Conservation (phyloP, 257 asterid genomes). For the Asclepias syriaca region DNA sequence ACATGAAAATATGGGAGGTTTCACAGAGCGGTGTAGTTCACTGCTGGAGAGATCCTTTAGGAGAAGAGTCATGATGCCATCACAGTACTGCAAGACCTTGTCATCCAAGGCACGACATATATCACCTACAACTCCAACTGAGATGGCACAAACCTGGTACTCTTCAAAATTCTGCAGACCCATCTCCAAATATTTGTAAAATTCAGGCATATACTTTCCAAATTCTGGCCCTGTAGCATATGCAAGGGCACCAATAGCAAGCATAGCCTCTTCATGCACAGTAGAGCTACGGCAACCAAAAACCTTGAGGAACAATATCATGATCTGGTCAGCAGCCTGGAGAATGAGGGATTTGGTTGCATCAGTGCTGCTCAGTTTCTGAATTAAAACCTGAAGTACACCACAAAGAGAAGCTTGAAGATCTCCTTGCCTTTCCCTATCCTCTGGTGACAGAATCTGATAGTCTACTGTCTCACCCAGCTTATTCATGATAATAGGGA, state of each 20-base stretch:
- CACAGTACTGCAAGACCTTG: conserved; percentile 71
- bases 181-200: conserved; percentile 70
- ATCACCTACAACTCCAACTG: conserved; percentile 93
- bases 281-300: conserved; percentile 78
- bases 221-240: conserved; percentile 62
- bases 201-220: conserved; percentile 68
- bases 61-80: conserved; percentile 67
- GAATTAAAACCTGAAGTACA: conserved; percentile 76
- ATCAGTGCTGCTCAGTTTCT: conserved; percentile 57
- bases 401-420: conserved; percentile 88
- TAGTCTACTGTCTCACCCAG: conserved; percentile 52
- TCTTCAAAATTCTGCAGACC: conserved; percentile 86
- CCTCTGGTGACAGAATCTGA: conserved; percentile 60
- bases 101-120: conserved; percentile 75
- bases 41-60: conserved; percentile 66
- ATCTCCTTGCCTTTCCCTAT: conserved; percentile 83
- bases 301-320: conserved; percentile 66
- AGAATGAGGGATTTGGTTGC: conserved; percentile 51
- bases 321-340: conserved; percentile 71
- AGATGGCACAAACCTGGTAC: conserved; percentile 76
- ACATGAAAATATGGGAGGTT: conserved; percentile 82
- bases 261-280: conserved; percentile 92
- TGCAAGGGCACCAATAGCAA: conserved; percentile 88
- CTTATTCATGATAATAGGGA: conserved; percentile 68
- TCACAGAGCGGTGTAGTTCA: conserved; percentile 68